phyloP scores from a whole-genome alignment of 2,329 filamentous ascomycete genomes.

The Fusarium sp. region DNA sequence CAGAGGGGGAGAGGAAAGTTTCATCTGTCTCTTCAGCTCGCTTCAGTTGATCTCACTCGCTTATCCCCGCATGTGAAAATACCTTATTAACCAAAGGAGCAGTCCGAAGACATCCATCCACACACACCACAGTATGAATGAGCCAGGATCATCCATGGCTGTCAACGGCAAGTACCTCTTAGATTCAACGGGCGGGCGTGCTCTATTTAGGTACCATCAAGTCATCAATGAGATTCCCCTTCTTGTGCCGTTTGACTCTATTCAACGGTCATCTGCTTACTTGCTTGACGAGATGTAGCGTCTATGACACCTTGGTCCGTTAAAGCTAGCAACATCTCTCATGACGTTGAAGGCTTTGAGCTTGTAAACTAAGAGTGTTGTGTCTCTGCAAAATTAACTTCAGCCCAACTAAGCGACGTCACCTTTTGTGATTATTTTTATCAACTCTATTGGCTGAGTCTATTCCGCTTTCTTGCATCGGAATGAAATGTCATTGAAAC shows the following conservation, averaged over 20 bases:
- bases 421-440: not conserved
- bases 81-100: constrained; percentile 1
- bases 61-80: constrained; percentile 13
- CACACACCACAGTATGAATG: not conserved
- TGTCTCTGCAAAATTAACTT: constrained; percentile 5
- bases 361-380: not conserved
- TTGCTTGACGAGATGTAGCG: not conserved
- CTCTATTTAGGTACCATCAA: not conserved
- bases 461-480: constrained; percentile 3
- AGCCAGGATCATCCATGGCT: constrained; percentile 2
- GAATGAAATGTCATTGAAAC: not conserved
- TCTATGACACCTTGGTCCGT: constrained; percentile 7
- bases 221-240: not conserved
- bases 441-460: not conserved
- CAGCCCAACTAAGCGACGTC: constrained; percentile 7
- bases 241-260: not conserved
- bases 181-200: constrained; percentile 12
- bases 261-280: not conserved
- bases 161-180: constrained; percentile 6
- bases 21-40: constrained; percentile 8
- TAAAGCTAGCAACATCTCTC: constrained; percentile 2
- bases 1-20: constrained; percentile 21
- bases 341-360: constrained; percentile 19
- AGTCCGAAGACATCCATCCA: not conserved
- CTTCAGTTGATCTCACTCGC: constrained; percentile 11